Conservation (phyloP, 352 stramenopile genomes). For the Phytopythium aichiense region DNA sequence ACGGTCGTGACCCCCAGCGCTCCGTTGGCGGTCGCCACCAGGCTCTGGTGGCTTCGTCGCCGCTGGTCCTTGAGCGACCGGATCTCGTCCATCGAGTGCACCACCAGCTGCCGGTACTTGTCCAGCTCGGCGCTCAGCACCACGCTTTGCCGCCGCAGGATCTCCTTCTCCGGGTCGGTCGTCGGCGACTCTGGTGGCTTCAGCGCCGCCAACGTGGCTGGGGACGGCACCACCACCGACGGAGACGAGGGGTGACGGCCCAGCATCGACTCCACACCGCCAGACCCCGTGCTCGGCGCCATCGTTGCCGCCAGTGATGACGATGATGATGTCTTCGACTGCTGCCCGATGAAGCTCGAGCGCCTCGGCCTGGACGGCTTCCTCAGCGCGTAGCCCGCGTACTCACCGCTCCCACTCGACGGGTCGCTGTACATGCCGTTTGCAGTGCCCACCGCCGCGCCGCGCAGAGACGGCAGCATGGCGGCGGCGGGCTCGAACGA, state of each 20-base stretch:
- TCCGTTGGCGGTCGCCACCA: conserved; percentile 15
- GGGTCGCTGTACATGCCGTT: background rate
- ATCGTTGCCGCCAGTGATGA: background rate
- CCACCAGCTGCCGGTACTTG: conserved; percentile 36
- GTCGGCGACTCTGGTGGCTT: background rate
- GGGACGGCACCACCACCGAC: background rate
- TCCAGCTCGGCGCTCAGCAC: conserved; percentile 30
- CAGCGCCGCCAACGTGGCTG: background rate
- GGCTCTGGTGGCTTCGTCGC: conserved; percentile 18
- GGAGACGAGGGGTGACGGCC: background rate
- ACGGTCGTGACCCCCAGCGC: conserved; percentile 14
- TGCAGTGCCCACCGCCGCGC: background rate
- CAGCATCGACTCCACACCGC: background rate
- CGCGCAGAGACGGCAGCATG: background rate
- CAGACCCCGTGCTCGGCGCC: background rate
- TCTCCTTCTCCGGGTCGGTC: conserved; percentile 24
- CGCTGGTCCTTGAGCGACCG: conserved; percentile 27
- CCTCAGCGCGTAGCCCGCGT: conserved; percentile 5
- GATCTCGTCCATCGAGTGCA: conserved; percentile 37
- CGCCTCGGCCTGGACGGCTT: conserved; percentile 2
- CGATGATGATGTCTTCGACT: conserved; percentile 1
- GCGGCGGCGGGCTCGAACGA: conserved; percentile 10
- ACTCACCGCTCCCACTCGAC: background rate
- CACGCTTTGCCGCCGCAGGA: conserved; percentile 31
- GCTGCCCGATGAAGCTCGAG: background rate